Evolutionary conservation across 2,329 filamentous ascomycete genomes (phyloP).

Genomic region (Byssochlamys sp.): DNA sequence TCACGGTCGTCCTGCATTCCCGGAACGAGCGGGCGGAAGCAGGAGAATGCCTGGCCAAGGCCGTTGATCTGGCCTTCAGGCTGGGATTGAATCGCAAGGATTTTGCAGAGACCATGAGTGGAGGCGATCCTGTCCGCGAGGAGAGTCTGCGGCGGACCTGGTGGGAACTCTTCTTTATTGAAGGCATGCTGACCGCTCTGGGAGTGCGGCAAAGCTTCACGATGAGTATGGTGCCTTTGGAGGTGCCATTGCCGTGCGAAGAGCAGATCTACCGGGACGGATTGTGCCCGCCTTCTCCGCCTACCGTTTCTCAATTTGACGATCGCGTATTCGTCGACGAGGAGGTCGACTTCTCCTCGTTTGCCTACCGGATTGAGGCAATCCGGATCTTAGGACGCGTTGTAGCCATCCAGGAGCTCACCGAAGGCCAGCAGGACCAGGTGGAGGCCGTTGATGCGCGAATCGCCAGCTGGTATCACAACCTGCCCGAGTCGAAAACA

Average conservation of each 20-base stretch:
- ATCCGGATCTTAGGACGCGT: slow-evolving; percentile 69
- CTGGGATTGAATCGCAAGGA: slow-evolving; percentile 63
- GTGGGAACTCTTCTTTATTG: slow-evolving; percentile 78
- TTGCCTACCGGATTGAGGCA: slow-evolving; percentile 73
- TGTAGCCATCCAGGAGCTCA: slow-evolving; percentile 40
- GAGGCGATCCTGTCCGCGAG: slow-evolving; percentile 58
- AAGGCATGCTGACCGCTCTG: slow-evolving; percentile 72
- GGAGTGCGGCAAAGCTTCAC: slow-evolving; percentile 43
- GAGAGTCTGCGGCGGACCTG: slow-evolving; percentile 82
- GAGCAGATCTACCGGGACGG: slow-evolving; percentile 52
- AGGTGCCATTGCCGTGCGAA: slow-evolving; percentile 71
- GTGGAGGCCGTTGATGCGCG: slow-evolving; percentile 51
- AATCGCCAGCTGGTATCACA: slow-evolving; percentile 66
- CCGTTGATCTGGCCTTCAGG: slow-evolving; percentile 62
- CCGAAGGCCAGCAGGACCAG: slow-evolving; percentile 40
- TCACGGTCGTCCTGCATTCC: slow-evolving; percentile 69
- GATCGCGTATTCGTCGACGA: slow-evolving; percentile 64
- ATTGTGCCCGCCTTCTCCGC: slow-evolving; percentile 50
- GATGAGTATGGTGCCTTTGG: slow-evolving; percentile 58
- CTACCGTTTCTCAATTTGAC: slow-evolving; percentile 65
- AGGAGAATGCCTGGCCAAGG: slow-evolving; percentile 55
- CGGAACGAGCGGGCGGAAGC: slow-evolving; percentile 62
- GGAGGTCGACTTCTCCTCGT: slow-evolving; percentile 64
- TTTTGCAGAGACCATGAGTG: slow-evolving; percentile 56
- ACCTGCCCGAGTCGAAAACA: slow-evolving; percentile 63